Evolutionary conservation across 306 rosid species (phyloP), one percentile per base, ranked within the genome.

Genomic region (Spatholobus suberectus): DNA sequence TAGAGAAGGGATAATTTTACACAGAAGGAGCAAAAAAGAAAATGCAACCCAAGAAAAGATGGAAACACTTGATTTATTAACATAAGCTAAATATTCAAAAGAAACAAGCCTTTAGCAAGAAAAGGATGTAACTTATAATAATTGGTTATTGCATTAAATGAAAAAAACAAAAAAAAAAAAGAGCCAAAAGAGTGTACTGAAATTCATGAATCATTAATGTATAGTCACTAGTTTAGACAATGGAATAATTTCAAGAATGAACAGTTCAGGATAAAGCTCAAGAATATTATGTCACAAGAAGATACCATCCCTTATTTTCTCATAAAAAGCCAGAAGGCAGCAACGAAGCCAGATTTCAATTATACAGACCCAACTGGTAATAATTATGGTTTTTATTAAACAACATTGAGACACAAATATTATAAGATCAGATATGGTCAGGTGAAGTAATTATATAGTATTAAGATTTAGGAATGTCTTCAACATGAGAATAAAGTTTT

Each of bases 301-400:
- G 49, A 73, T 27, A 47, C 17, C 70, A 74, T 46, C 72, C 65
- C 70, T 72, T 41, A 3, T 46, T 70, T 66, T 78, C 75, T 58
- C 58, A 78, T 1, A 57, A 61, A 35, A 75, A 13, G 26, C 47
- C 27, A 67, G n/a, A 82, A 77, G 47, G 75, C 21, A 82, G 62
- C 62, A 37, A 54, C 27, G 68, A 37, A 74, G 75, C 40, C 21
- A 46, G 38, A 61, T 77, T 61, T 32, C 24, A 35, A 66, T 10
- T 57, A 54, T 17, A 72, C 18, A 13, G 58, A 77, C 66, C 54
- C 47, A 72, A 65, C 44, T 23, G 43, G 58, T 32, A 35, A 82
- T 54, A 43, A 65, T 54, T 32, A 40, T 47, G 54, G 12, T 62
- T 77, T 66, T 49, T 32, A 38, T 61, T 21, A 52, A 72, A 47